A percentile compares a stretch with the other conserved stretches of the same genome.
Conservation (phyloP, 2,329 filamentous ascomycete genomes). For the Shiraia sp. region DNA sequence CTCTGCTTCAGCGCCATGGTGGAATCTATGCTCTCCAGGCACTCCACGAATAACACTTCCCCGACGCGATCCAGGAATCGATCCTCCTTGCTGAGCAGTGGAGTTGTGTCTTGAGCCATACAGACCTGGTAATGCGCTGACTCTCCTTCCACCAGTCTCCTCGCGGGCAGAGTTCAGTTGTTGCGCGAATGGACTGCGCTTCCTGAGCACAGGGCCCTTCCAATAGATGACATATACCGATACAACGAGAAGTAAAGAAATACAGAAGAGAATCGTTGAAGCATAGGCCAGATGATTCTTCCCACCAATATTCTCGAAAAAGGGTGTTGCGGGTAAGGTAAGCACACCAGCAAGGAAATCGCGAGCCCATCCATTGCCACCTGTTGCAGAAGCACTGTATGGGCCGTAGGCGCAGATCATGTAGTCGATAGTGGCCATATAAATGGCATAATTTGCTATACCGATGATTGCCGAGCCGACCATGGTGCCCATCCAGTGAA, state of each 20-base stretch:
- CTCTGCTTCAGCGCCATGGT: constrained; percentile 9
- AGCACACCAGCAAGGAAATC: constrained; percentile 76
- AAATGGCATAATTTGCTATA: constrained; percentile 72
- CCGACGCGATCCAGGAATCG: constrained; percentile 26
- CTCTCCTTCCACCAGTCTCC: constrained; percentile 37
- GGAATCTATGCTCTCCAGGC: constrained; percentile 12
- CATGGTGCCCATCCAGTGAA: constrained; percentile 72
- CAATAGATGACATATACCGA: constrained; percentile 55
- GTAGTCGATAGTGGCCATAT: constrained; percentile 81
- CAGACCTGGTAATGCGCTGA: constrained; percentile 34
- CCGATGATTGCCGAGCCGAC: constrained; percentile 70
- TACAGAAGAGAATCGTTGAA: constrained; percentile 59
- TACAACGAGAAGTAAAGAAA: constrained; percentile 51
- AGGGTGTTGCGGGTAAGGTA: constrained; percentile 68
- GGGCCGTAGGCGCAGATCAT: constrained; percentile 76
- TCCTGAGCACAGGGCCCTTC: constrained; percentile 59
- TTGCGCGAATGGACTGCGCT: constrained; percentile 59
- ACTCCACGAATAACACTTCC: constrained; percentile 35
- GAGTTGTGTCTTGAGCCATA: constrained; percentile 39
- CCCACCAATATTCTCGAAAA: constrained; percentile 51
- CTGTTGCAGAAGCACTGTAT: constrained; percentile 75
- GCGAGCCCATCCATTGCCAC: constrained; percentile 75
- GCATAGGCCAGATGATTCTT: constrained; percentile 55
- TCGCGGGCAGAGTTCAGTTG: constrained; percentile 42
- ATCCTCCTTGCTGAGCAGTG: constrained; percentile 18